Evolutionary conservation across 441 rosid species (phyloP), one percentile per base, ranked within the genome.

Genomic region (Kokia cookei): DNA sequence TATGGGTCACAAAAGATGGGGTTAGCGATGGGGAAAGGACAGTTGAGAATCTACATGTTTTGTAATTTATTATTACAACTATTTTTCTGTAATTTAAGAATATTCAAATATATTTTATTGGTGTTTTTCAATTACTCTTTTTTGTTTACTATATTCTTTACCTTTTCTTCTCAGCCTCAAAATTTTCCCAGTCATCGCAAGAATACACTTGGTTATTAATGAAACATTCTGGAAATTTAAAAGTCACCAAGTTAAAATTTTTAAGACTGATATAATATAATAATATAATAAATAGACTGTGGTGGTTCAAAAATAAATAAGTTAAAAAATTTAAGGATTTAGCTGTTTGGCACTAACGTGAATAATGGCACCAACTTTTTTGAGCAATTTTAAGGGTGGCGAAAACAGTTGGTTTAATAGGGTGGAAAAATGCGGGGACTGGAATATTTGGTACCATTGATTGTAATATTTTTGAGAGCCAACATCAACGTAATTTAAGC

Each of bases 11-110:
- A 3, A 14, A 50, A 57, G n/a, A 73, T 17, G 40, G 74, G 55
- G 15, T 24, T 69, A 45, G 75, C 74, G 76, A 82, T 73, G 75
- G 79, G 32, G 74, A 65, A 2, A 65, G 48, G 4, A 22, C 76
- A 8, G 42, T 42, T 53, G 75, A 64, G 67, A 60, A 57, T 40
- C 15, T 12, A 43, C 66, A 64, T n/a, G 29, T 59, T 26, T 17
- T 78, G 78, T 59, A 74, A 76, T 65, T 75, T 79, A 48, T 27
- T 60, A 60, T 69, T 73, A 61, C 51, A 77, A 11, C 47, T 79
- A 12, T 42, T 19, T 43, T 60, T 66, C 40, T 17, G 35, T 73
- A 51, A 71, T 55, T 47, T 19, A 26, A 76, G 62, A 76, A 71
- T 77, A 59, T 77, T 69, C 43, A 80, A 22, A 75, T 66, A 69